Percentiles rank a stretch among this genome's conserved stretches.
phyloP scores from a whole-genome alignment of 129 eudicot species.

The Saussurea involucrata region DNA sequence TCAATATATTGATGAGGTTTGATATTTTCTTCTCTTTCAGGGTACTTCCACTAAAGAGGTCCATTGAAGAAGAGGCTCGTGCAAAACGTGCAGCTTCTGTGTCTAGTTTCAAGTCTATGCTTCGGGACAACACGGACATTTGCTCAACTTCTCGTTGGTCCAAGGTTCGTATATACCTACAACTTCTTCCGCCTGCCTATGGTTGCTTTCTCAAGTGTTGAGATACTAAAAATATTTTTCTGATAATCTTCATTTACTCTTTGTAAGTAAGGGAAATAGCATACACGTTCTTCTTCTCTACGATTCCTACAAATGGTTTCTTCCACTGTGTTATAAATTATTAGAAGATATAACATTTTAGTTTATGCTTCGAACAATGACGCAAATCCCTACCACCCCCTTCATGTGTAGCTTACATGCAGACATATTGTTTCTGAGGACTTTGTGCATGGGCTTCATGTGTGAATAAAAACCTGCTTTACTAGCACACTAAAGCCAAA shows the following conservation, averaged over 20 bases:
- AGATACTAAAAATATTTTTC: neutral
- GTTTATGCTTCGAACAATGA: neutral
- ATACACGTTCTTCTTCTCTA: neutral
- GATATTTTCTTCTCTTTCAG: constrained; percentile 32
- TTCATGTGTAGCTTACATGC: neutral
- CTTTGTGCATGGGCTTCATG: too few relatives aligned
- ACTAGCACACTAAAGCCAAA: neutral
- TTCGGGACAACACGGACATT: constrained; percentile 62
- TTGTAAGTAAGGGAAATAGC: neutral
- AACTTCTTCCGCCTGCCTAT: neutral
- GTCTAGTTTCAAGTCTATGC: constrained; percentile 78
- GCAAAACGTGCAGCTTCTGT: constrained; percentile 70
- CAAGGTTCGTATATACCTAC: constrained; percentile 48
- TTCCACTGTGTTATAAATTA: neutral
- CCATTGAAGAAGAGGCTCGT: constrained; percentile 80
- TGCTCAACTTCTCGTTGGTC: constrained; percentile 84
- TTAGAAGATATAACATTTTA: neutral
- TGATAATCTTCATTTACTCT: neutral
- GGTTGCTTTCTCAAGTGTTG: neutral
- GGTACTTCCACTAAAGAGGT: constrained; percentile 65
- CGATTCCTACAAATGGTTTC: neutral
- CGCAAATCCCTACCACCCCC: neutral
- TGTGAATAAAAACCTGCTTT: too few relatives aligned
- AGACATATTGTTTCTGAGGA: too few relatives aligned
- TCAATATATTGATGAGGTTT: neutral